Evolutionary conservation across 2,329 filamentous ascomycete species (phyloP), one percentile per base, ranked within the genome.

Genomic region (Nannizzia gypsea): DNA sequence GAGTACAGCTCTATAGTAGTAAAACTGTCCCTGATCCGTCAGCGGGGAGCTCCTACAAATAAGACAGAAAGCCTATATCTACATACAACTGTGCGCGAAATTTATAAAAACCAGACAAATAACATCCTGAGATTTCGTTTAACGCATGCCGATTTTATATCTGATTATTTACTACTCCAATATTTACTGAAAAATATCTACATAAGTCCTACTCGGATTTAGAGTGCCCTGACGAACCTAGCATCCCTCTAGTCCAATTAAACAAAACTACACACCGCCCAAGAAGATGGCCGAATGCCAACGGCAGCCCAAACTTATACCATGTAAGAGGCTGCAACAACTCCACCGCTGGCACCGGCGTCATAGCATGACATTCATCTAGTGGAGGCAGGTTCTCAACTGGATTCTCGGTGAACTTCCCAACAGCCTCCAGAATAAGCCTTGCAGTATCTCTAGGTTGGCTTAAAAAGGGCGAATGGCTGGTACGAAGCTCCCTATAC

Each of bases 391-490:
- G 13, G 6, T 52, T 52, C 13, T 28, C 22, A 2, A 20, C 24
- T 11, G 26, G 20, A 15, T 17, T 54, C 5, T 13, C 28, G 8
- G 24, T 17, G 11, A 54, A 36, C 11, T 8, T 8, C 3, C n/a
- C 13, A 15, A 34, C 13, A 20, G 50, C 50, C 13, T 54, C 50
- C 3, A 54, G 24, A 17, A 52, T 52, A 28, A 52, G 17, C 17
- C 48, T 52, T 4, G 8, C 13, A 4, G 50, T 34, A 9, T 13
- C 24, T 26, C 20, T 28, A n/a, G 26, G 50, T 34, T 54, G 28
- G n/a, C 50, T 54, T 20, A 54, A 20, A 20, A 54, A 54, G 6
- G 50, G 50, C 26, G 50, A 34, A 54, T 54, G 50, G 50, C 50
- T 54, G 8, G 50, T 31, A 6, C n/a, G 50, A 1, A 54, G 50